Percentiles rank a stretch among this genome's conserved stretches.
Evolutionary conservation across 306 rosid species (phyloP).

Genomic region (Canavalia gladiata): DNA sequence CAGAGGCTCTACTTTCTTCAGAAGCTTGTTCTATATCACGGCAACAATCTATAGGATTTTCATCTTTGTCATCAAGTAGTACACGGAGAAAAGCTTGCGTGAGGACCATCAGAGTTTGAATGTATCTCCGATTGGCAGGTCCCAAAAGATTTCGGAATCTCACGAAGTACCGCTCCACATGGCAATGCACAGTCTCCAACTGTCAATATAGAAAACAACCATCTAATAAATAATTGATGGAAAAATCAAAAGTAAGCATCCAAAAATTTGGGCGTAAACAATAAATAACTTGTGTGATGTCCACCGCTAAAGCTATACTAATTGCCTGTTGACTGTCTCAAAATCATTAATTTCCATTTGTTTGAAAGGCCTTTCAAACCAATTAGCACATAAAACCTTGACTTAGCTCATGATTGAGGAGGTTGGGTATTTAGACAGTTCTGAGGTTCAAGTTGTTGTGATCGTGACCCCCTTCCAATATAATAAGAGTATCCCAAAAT

Average conservation of each 20-base stretch:
- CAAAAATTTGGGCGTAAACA: conserved; percentile 36
- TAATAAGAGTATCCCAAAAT: conserved; percentile 27
- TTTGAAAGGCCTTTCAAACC: conserved; percentile 27
- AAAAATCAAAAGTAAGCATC: conserved; percentile 21
- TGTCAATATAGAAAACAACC: conserved; percentile 50
- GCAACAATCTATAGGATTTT: conserved; percentile 44
- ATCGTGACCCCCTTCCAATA: background rate
- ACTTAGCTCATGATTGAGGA: conserved; percentile 4
- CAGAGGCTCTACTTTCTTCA: conserved; percentile 54
- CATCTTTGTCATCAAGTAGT: conserved; percentile 61
- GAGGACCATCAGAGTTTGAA: conserved; percentile 83
- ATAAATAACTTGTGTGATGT: conserved; percentile 19
- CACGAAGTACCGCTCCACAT: conserved; percentile 74
- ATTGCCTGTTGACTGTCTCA: conserved; percentile 12
- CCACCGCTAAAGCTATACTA: conserved; percentile 25
- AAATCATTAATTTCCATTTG: conserved; percentile 6
- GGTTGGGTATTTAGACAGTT: background rate
- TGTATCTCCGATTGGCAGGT: conserved; percentile 92
- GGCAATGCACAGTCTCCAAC: conserved; percentile 83
- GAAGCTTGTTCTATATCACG: conserved; percentile 56
- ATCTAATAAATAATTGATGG: conserved; percentile 33
- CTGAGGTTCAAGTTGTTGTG: background rate
- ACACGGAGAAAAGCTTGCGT: conserved; percentile 73
- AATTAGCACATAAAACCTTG: conserved; percentile 20
- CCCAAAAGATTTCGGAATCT: conserved; percentile 86